phyloP scores from a whole-genome alignment of 768 basidiomycete species.

The Lyophyllum shimeji region DNA sequence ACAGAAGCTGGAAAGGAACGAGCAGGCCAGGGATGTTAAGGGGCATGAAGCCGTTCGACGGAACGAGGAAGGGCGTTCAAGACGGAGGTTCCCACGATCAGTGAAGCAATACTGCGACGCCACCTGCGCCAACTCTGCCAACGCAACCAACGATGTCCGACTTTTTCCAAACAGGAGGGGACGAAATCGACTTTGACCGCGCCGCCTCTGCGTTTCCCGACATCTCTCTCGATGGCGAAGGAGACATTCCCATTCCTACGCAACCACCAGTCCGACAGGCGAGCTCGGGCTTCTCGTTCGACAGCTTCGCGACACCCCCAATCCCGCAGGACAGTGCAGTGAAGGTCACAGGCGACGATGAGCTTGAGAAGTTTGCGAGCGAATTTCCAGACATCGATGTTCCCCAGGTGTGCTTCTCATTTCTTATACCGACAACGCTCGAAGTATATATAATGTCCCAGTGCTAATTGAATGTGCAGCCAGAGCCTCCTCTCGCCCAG shows the following conservation, averaged over 20 bases:
- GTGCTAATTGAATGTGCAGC: conserved; percentile 11
- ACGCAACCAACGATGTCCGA: conserved; percentile 25
- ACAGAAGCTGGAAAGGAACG: conserved; percentile 66
- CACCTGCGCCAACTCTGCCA: neutral
- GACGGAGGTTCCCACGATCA: conserved; percentile 23
- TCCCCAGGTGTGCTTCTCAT: conserved; percentile 28
- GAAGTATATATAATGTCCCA: neutral
- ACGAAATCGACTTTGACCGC: conserved; percentile 77
- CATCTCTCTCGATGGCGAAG: conserved; percentile 70
- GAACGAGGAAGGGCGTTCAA: too few species aligned
- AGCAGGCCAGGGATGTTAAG: conserved; percentile 72
- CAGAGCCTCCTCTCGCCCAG: conserved; percentile 32
- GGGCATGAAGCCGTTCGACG: conserved; percentile 47
- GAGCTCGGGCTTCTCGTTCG: conserved; percentile 59
- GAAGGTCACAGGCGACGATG: conserved; percentile 82
- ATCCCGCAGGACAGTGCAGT: conserved; percentile 48
- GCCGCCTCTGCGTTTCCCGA: conserved; percentile 87
- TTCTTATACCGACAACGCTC: neutral
- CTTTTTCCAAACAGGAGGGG: conserved; percentile 32
- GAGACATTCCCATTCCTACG: conserved; percentile 46
- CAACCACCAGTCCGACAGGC: conserved; percentile 28
- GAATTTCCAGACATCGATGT: conserved; percentile 82
- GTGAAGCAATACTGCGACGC: neutral
- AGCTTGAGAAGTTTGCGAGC: conserved; percentile 82
- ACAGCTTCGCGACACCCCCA: conserved; percentile 57